Evolutionary conservation across 768 basidiomycete genomes (phyloP).

Genomic region (Pleurotus tuber-regium): DNA sequence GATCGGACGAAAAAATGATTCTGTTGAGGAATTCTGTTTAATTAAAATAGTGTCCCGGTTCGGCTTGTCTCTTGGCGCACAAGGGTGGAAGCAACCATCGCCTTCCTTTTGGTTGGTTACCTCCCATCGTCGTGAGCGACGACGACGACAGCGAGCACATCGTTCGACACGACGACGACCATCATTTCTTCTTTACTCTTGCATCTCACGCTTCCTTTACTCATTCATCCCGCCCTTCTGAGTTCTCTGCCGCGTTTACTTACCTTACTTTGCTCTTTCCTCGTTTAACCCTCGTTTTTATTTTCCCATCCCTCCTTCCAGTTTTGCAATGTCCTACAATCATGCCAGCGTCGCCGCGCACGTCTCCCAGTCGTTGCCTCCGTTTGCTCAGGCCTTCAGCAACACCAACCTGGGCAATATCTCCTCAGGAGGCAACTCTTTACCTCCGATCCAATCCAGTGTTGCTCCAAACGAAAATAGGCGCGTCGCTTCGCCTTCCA

Average conservation of each 20-base stretch:
- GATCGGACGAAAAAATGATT: conserved; percentile 6
- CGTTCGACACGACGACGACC: conserved; percentile 10
- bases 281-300: conserved; percentile 10
- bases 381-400: conserved; percentile 77
- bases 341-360: conserved; percentile 42
- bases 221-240: conserved; percentile 7
- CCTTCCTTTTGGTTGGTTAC: conserved; percentile 5
- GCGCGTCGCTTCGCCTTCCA: conserved; percentile 31
- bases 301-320: conserved; percentile 13
- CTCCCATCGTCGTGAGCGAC: conserved; percentile 11
- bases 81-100: neutral
- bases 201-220: conserved; percentile 1
- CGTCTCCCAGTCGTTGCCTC: conserved; percentile 65
- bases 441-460: conserved; percentile 64
- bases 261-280: conserved; percentile 9
- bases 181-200: neutral
- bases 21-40: conserved; percentile 1
- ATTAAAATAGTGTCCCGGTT: conserved; percentile 8
- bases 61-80: conserved; percentile 10
- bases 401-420: conserved; percentile 51
- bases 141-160: conserved; percentile 4
- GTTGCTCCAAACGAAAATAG: conserved; percentile 28
- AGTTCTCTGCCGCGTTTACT: conserved; percentile 9
- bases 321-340: conserved; percentile 38
- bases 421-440: conserved; percentile 47